phyloP scores from a whole-genome alignment of 1,139 yeast species.

The Lizanozyma gosingica region DNA sequence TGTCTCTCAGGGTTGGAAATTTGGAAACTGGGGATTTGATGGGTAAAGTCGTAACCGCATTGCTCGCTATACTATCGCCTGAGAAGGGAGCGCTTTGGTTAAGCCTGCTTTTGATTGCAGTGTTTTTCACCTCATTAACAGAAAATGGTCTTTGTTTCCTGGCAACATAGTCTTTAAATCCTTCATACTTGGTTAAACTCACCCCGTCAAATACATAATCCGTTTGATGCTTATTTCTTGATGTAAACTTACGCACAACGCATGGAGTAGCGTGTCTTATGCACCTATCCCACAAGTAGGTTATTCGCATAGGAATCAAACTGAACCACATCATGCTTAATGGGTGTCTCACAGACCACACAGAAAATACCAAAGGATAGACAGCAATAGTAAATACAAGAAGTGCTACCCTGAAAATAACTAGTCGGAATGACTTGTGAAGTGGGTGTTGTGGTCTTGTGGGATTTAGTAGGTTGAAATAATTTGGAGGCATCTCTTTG shows the following conservation, averaged over 20 bases:
- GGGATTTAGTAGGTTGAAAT: neutral
- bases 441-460: neutral
- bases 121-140: neutral
- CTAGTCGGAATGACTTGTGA: neutral
- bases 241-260: neutral
- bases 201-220: constrained; percentile 16
- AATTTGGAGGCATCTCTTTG: neutral
- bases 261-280: neutral
- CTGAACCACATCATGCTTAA: neutral
- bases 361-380: neutral
- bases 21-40: no score
- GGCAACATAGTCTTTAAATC: constrained; percentile 11
- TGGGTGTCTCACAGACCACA: neutral
- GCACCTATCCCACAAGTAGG: neutral
- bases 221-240: constrained; percentile 1
- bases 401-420: neutral
- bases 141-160: neutral
- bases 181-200: constrained; percentile 9
- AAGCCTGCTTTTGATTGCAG: neutral
- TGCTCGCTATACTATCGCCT: neutral
- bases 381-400: neutral
- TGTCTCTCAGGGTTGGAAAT: neutral
- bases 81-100: neutral
- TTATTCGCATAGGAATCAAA: neutral
- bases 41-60: neutral